Evolutionary conservation across 345 rosid genomes (phyloP).

Genomic region (Orychophragmus violaceus): DNA sequence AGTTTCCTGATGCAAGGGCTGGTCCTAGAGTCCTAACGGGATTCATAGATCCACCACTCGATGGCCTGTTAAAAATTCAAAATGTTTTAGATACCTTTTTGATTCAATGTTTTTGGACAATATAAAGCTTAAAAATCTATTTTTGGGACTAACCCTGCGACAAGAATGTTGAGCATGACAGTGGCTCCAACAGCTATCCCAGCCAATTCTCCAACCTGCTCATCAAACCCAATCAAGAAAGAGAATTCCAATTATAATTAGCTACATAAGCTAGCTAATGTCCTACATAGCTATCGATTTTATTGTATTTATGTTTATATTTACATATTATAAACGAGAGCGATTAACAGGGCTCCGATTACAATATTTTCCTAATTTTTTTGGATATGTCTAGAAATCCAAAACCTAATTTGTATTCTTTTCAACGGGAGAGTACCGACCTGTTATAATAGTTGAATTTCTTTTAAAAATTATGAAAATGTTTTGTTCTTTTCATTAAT

Average conservation of each 20-base stretch:
- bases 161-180: constrained; percentile 89
- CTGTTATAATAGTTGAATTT: neutral
- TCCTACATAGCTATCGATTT: neutral
- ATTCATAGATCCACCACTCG: constrained; percentile 65
- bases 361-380: neutral
- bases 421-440: neutral
- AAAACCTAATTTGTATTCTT: neutral
- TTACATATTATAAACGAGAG: neutral
- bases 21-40: constrained; percentile 72
- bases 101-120: neutral
- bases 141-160: constrained; percentile 58
- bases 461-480: neutral
- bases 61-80: constrained; percentile 46
- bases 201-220: constrained; percentile 91
- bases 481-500: neutral
- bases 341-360: neutral
- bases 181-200: constrained; percentile 99
- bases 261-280: neutral
- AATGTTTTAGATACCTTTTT: neutral
- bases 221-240: constrained; percentile 1
- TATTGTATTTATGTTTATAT: neutral
- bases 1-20: constrained; percentile 90
- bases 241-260: neutral
- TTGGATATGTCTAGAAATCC: neutral
- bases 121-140: neutral